Percentiles rank a stretch among this genome's conserved stretches.
phyloP scores from a whole-genome alignment of 1,284 basidiomycete species.

The Trichosporon coremiiforme region DNA sequence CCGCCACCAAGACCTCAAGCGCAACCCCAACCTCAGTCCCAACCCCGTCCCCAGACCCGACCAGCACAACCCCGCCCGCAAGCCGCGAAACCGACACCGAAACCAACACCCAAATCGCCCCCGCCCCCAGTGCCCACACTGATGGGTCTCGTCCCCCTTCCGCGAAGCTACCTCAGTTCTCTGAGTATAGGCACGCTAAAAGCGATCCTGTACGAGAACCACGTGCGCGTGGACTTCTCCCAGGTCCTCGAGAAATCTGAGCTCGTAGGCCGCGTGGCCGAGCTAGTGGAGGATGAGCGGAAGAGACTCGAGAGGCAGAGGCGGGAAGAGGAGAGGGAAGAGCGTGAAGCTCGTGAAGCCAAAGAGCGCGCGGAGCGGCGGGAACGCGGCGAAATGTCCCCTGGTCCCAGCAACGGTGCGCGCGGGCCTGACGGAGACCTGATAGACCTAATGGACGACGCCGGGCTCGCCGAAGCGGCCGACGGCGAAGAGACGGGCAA shows the following conservation, averaged over 20 bases:
- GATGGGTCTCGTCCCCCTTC: slow-evolving; percentile 67
- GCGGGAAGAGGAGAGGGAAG: slow-evolving; percentile 52
- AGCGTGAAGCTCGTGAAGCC: background rate
- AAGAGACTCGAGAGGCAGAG: slow-evolving; percentile 56
- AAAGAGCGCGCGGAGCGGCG: background rate
- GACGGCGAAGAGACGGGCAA: too few species aligned
- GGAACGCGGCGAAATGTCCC: background rate
- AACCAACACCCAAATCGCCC: slow-evolving; percentile 25
- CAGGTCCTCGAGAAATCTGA: slow-evolving; percentile 62
- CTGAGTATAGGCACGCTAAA: slow-evolving; percentile 71
- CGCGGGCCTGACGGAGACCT: slow-evolving; percentile 18
- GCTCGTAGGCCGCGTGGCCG: slow-evolving; percentile 68
- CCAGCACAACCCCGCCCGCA: slow-evolving; percentile 16
- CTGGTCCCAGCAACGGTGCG: background rate
- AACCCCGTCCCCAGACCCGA: background rate
- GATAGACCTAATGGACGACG: slow-evolving; percentile 19
- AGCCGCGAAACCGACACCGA: slow-evolving; percentile 26
- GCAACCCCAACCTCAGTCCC: slow-evolving; percentile 28
- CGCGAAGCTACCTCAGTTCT: slow-evolving; percentile 61
- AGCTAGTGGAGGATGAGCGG: slow-evolving; percentile 67
- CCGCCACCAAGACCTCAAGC: slow-evolving; percentile 13
- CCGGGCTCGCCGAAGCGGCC: too few species aligned
- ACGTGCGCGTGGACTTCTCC: slow-evolving; percentile 56
- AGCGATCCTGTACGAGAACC: slow-evolving; percentile 67
- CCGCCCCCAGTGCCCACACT: slow-evolving; percentile 60